Conservation (phyloP, 2,329 filamentous ascomycete species). For the Lachnellula willkommii region DNA sequence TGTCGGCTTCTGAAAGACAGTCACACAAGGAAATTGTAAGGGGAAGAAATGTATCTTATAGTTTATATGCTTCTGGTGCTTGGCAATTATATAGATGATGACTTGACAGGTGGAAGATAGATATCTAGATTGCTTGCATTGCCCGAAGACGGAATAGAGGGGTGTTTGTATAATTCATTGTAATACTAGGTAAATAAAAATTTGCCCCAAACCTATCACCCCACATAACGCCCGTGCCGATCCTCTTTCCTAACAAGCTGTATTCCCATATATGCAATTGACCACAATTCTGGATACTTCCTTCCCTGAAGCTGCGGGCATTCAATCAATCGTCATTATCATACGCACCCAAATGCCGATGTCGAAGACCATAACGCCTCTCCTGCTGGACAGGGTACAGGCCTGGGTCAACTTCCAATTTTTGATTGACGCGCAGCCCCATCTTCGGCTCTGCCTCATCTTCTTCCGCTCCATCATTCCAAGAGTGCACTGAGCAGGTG, state of each 20-base stretch:
- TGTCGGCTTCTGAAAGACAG: too few relatives aligned
- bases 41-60: too few relatives aligned
- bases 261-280: neutral
- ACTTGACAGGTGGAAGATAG: too few relatives aligned
- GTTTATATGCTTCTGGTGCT: too few relatives aligned
- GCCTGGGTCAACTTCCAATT: constrained; percentile 32
- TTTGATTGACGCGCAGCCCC: constrained; percentile 37
- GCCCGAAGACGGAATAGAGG: too few relatives aligned
- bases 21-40: too few relatives aligned
- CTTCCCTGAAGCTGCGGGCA: neutral
- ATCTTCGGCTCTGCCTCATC: constrained; percentile 53
- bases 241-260: neutral
- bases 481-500: constrained; percentile 61
- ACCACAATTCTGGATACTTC: neutral
- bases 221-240: neutral
- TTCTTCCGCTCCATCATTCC: constrained; percentile 56
- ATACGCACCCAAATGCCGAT: neutral
- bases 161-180: too few relatives aligned
- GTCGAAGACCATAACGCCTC: neutral
- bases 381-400: constrained; percentile 7
- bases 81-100: too few relatives aligned
- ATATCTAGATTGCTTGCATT: too few relatives aligned
- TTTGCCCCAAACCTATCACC: neutral
- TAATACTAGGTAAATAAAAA: too few relatives aligned
- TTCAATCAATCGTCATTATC: neutral